A percentile compares a stretch with the other conserved stretches of the same genome.
Conservation (phyloP, 208 protist species). For the Porcisia hertigi region DNA sequence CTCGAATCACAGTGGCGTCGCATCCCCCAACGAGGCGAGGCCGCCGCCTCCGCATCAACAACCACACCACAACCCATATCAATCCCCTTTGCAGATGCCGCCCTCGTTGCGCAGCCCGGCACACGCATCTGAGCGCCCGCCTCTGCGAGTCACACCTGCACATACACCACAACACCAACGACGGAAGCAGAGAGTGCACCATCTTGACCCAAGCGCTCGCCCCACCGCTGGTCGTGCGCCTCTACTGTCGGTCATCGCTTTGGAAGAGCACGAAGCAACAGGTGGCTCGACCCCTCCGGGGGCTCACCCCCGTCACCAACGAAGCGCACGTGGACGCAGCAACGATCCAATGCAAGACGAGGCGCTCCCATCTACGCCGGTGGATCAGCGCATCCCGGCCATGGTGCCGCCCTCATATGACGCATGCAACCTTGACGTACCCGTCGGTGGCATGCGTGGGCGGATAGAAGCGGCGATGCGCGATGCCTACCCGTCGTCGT, state of each 20-base stretch:
- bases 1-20: not conserved
- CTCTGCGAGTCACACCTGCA: not conserved
- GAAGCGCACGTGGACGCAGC: not conserved
- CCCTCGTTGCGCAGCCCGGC: constrained; percentile 26
- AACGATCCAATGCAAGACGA: not conserved
- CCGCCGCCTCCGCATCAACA: not conserved
- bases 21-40: not conserved
- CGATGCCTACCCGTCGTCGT: not conserved
- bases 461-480: not conserved
- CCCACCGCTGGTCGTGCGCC: not conserved
- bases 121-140: not conserved
- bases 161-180: not conserved
- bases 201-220: not conserved
- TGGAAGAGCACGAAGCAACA: not conserved
- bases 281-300: not conserved
- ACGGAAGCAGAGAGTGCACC: not conserved
- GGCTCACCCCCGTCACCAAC: not conserved
- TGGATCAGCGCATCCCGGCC: constrained; percentile 27
- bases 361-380: constrained; percentile 14
- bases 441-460: not conserved
- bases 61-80: constrained; percentile 5
- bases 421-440: constrained; percentile 16
- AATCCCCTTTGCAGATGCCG: constrained; percentile 21
- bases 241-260: not conserved
- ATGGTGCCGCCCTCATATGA: constrained; percentile 21